Evolutionary conservation across 2,329 filamentous ascomycete species (phyloP).

Genomic region (Botrytis porri): DNA sequence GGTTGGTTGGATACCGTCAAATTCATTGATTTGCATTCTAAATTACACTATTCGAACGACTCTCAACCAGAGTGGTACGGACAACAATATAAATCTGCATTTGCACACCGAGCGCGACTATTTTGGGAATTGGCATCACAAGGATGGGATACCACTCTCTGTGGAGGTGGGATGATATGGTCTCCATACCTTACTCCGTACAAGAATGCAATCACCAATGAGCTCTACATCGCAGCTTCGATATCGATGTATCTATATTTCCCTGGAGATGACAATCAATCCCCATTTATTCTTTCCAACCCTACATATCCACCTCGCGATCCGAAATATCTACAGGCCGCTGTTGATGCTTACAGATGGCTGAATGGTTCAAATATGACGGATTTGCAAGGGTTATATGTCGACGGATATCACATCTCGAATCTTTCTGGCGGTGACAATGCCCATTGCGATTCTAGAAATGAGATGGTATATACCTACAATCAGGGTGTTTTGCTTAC

Average conservation of each 20-base stretch:
- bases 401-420: conserved; percentile 84
- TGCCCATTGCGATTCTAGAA: conserved; percentile 72
- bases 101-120: conserved; percentile 76
- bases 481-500: conserved; percentile 91
- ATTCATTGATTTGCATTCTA: conserved; percentile 69
- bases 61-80: conserved; percentile 63
- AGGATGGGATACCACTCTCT: conserved; percentile 81
- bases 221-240: conserved; percentile 82
- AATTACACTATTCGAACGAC: conserved; percentile 54
- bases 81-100: conserved; percentile 68
- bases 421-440: conserved; percentile 62
- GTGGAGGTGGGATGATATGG: conserved; percentile 88
- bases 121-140: conserved; percentile 79
- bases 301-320: conserved; percentile 44
- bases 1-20: conserved; percentile 83
- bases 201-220: conserved; percentile 95
- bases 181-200: conserved; percentile 77
- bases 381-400: conserved; percentile 70
- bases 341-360: conserved; percentile 78
- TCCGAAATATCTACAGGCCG: conserved; percentile 66
- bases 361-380: conserved; percentile 77
- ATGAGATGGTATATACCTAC: conserved; percentile 92
- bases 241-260: conserved; percentile 88
- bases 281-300: conserved; percentile 54
- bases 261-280: conserved; percentile 72